phyloP scores from a whole-genome alignment of 371 early-diverging fungal species.

The Apophysomyces elegans region DNA sequence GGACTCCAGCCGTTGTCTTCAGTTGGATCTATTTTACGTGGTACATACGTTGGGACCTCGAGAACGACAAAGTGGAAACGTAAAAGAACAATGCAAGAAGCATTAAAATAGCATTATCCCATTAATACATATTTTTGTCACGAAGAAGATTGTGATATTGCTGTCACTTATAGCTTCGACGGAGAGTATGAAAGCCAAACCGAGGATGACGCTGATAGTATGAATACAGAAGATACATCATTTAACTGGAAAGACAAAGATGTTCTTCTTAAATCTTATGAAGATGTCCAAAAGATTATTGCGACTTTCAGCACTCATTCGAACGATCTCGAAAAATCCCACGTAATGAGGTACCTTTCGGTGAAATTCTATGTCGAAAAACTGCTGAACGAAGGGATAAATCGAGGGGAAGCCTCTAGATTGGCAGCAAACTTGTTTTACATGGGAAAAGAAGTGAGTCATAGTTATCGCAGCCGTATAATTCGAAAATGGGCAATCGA shows the following conservation, averaged over 20 bases:
- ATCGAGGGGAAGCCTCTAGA: not conserved
- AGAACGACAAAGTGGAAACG: not conserved
- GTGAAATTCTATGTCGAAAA: not conserved
- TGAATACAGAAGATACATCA: not conserved
- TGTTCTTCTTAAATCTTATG: not conserved
- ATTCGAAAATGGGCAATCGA: conserved; percentile 4
- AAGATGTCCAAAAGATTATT: not conserved
- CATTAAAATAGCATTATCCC: not conserved
- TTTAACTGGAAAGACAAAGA: not conserved
- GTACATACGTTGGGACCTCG: not conserved
- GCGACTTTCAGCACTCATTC: not conserved
- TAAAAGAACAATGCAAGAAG: not conserved
- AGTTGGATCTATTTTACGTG: not conserved
- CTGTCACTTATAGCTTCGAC: no score
- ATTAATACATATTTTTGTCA: not conserved
- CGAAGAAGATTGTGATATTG: not conserved
- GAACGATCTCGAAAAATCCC: not conserved
- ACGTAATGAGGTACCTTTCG: not conserved
- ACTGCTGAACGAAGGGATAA: not conserved
- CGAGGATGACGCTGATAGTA: not conserved
- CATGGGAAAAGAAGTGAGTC: not conserved
- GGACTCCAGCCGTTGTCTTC: not conserved
- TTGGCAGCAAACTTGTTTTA: not conserved
- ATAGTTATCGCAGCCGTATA: not conserved
- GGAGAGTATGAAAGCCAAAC: no score